Evolutionary conservation across 352 stramenopile genomes (phyloP).

Genomic region (Phytophthora palmivora): DNA sequence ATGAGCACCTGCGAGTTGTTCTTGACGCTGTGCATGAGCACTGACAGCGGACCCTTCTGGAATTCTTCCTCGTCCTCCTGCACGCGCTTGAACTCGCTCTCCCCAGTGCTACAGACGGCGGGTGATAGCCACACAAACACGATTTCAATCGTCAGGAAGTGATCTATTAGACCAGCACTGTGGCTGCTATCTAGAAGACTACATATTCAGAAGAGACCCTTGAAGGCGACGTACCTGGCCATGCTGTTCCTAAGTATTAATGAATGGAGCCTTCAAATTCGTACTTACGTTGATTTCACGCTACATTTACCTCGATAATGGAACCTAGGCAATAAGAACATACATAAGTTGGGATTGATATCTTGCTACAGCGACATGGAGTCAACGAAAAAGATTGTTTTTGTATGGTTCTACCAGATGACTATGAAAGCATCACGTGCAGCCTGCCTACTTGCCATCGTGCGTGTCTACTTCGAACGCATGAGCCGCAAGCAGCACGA

Average conservation of each 20-base stretch:
- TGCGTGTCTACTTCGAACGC: slow-evolving; percentile 34
- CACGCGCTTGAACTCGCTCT: slow-evolving; percentile 83
- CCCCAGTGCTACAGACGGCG: slow-evolving; percentile 27
- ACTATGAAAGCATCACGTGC: slow-evolving; percentile 24
- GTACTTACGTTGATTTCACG: slow-evolving; percentile 12
- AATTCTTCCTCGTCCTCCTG: slow-evolving; percentile 94
- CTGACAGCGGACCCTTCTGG: slow-evolving; percentile 96
- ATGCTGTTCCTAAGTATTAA: slow-evolving; percentile 29
- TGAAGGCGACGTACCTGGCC: slow-evolving; percentile 31
- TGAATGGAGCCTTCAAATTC: slow-evolving; percentile 37
- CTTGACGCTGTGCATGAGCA: slow-evolving; percentile 98
- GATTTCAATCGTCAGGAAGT: slow-evolving; percentile 13
- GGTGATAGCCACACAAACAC: slow-evolving; percentile 7
- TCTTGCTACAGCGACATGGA: too few relatives aligned
- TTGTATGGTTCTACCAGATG: slow-evolving; percentile 34
- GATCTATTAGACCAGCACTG: neutral
- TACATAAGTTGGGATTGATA: slow-evolving; percentile 4
- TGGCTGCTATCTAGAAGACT: neutral
- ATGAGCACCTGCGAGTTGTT: slow-evolving; percentile 99
- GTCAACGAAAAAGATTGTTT: slow-evolving; percentile 34
- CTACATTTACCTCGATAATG: neutral
- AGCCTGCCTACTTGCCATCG: slow-evolving; percentile 24
- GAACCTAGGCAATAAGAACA: neutral
- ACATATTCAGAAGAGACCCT: neutral
- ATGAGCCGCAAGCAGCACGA: slow-evolving; percentile 22